These are phyloP conservation scores for Hura crepitans DNA, from an alignment of 441 rosid genomes.

Conservation along the genomic window DNA sequence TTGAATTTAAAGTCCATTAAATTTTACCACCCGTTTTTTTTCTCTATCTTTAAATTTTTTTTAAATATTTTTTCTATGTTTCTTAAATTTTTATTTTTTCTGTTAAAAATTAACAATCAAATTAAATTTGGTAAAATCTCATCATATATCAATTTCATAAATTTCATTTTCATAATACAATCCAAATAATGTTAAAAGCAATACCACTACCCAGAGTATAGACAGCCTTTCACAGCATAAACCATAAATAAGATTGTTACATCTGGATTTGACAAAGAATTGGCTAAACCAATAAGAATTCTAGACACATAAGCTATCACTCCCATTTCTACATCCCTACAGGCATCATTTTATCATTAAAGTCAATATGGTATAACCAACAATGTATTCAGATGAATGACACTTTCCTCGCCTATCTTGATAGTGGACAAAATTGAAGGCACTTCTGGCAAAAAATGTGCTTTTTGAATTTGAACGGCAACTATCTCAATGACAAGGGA, in stretches of 20 bases:
- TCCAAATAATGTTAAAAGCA: too few relatives aligned
- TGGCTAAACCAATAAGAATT: not conserved
- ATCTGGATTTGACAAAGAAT: not conserved
- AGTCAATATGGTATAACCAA: constrained; percentile 35
- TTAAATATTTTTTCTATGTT: too few relatives aligned
- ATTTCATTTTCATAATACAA: too few relatives aligned
- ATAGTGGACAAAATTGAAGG: constrained; percentile 20
- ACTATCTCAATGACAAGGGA: constrained; percentile 53
- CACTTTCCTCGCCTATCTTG: constrained; percentile 34
- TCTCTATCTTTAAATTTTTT: too few relatives aligned
- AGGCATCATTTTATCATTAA: not conserved
- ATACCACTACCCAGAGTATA: too few relatives aligned
- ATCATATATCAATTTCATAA: too few relatives aligned
- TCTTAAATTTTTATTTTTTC: too few relatives aligned
- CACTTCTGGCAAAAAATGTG: constrained; percentile 20
- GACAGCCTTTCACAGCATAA: not conserved
- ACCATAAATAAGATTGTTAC: not conserved
- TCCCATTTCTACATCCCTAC: constrained; percentile 1
- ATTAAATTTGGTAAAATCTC: too few relatives aligned
- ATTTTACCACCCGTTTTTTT: too few relatives aligned
- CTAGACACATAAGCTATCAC: not conserved
- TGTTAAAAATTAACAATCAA: too few relatives aligned
- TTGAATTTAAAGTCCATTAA: too few relatives aligned
- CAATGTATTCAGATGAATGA: constrained; percentile 38
- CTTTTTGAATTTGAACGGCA: constrained; percentile 28